phyloP scores from a whole-genome alignment of 352 stramenopile genomes.

The Globisporangium canariense region DNA sequence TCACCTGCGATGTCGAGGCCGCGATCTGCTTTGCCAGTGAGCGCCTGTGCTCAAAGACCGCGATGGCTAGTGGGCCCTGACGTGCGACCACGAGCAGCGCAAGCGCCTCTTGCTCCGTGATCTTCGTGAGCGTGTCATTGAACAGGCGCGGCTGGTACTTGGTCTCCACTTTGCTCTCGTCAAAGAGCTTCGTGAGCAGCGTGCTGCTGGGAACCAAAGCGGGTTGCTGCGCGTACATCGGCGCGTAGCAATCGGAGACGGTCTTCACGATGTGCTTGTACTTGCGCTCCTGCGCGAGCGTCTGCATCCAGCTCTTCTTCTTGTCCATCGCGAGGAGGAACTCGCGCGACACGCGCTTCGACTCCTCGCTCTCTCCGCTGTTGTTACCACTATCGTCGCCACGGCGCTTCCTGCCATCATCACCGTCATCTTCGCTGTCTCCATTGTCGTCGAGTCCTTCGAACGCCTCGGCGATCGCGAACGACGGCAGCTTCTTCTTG shows the following conservation, averaged over 20 bases:
- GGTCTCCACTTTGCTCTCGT: constrained; percentile 25
- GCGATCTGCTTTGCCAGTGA: constrained; percentile 33
- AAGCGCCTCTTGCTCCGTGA: constrained; percentile 61
- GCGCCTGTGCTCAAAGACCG: constrained; percentile 49
- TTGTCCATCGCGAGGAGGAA: constrained; percentile 58
- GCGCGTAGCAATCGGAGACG: constrained; percentile 61
- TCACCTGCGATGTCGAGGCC: constrained; percentile 4
- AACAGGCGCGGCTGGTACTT: constrained; percentile 57
- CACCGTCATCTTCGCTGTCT: constrained; percentile 11
- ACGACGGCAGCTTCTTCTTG: constrained; percentile 27
- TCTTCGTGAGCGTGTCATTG: constrained; percentile 53
- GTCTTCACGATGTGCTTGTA: constrained; percentile 40
- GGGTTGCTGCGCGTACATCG: constrained; percentile 39
- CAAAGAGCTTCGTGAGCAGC: constrained; percentile 14
- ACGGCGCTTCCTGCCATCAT: background rate
- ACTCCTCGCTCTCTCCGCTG: constrained; percentile 21
- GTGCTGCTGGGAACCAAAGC: constrained; percentile 5
- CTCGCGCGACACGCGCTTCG: constrained; percentile 30
- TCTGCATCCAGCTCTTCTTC: constrained; percentile 64
- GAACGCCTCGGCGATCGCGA: constrained; percentile 54
- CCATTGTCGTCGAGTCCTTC: constrained; percentile 46
- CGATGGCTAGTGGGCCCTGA: constrained; percentile 33
- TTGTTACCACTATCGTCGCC: background rate
- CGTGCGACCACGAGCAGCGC: constrained; percentile 42
- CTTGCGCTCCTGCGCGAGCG: constrained; percentile 32